phyloP scores from a whole-genome alignment of 345 rosid genomes.

The Alliaria petiolata region DNA sequence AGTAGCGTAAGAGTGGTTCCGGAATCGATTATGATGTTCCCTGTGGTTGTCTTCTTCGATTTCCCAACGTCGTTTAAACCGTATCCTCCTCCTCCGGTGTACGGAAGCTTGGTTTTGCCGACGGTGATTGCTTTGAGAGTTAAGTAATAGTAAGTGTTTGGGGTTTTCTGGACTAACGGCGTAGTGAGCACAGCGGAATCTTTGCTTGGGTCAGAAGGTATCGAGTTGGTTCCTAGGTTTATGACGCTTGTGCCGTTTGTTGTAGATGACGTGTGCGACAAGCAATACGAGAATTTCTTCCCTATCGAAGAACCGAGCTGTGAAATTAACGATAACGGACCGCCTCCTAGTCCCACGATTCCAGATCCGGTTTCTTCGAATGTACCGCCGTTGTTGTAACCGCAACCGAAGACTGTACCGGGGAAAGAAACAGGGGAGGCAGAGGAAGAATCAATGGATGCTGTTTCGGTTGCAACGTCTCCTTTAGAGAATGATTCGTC shows the following conservation, averaged over 20 bases:
- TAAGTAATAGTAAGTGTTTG: slow-evolving; percentile 42
- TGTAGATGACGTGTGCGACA: slow-evolving; percentile 36
- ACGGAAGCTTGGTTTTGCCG: slow-evolving; percentile 39
- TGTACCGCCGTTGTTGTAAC: slow-evolving; percentile 39
- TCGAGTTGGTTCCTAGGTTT: slow-evolving; percentile 39
- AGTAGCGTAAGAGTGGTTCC: slow-evolving; percentile 57
- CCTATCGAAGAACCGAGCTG: slow-evolving; percentile 38
- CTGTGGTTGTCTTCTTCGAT: neutral
- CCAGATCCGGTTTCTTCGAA: slow-evolving; percentile 51
- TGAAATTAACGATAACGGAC: slow-evolving; percentile 46
- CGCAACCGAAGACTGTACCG: slow-evolving; percentile 44
- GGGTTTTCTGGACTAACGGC: slow-evolving; percentile 34
- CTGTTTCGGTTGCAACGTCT: slow-evolving; percentile 40
- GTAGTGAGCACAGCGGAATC: slow-evolving; percentile 33
- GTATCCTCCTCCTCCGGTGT: slow-evolving; percentile 4
- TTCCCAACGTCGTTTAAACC: neutral
- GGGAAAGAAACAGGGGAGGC: slow-evolving; percentile 24
- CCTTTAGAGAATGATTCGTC: slow-evolving; percentile 43
- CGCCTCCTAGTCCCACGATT: slow-evolving; percentile 59
- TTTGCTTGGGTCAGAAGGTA: slow-evolving; percentile 7
- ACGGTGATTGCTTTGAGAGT: slow-evolving; percentile 58
- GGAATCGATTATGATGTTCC: slow-evolving; percentile 56
- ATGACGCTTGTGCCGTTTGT: slow-evolving; percentile 39
- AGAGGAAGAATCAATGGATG: slow-evolving; percentile 26
- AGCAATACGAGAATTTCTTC: slow-evolving; percentile 55